Evolutionary conservation across 768 basidiomycete genomes (phyloP).

Genomic region (Peribolospora kevripleyi): DNA sequence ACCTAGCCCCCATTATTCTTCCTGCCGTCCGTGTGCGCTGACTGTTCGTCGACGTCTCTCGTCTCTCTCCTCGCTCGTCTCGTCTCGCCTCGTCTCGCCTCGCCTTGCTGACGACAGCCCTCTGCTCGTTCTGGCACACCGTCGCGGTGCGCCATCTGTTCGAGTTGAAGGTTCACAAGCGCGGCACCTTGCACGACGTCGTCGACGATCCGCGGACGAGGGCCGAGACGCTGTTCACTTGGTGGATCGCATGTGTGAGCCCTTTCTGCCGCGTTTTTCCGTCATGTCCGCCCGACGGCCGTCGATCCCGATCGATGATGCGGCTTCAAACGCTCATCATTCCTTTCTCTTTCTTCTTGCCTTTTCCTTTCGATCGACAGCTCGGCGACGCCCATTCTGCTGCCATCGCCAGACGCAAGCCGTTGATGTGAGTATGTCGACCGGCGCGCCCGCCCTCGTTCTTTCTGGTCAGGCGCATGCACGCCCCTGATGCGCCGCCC

Average conservation of each 20-base stretch:
- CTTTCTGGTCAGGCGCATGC: neutral
- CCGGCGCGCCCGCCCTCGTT: too few relatives aligned
- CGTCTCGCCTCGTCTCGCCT: too few relatives aligned
- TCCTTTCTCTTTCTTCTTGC: too few relatives aligned
- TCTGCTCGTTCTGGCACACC: neutral
- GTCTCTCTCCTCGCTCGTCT: too few relatives aligned
- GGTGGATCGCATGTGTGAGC: too few relatives aligned
- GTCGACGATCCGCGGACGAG: neutral
- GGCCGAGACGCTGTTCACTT: neutral
- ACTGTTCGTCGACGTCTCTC: neutral
- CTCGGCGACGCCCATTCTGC: neutral
- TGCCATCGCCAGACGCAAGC: neutral
- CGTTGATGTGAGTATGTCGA: neutral
- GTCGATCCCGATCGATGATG: too few relatives aligned
- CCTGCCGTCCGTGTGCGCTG: neutral
- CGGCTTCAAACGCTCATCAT: too few relatives aligned
- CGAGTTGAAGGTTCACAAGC: neutral
- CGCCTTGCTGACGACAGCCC: too few relatives aligned
- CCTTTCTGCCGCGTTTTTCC: too few relatives aligned
- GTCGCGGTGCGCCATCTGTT: neutral
- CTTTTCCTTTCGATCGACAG: neutral
- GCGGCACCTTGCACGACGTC: neutral
- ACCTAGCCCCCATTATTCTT: neutral
- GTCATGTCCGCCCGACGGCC: too few relatives aligned
- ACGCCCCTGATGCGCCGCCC: neutral